Base-by-base conservation (phyloP, 2,329 filamentous ascomycete species). In the Nigrograna mackinnonii region DNA sequence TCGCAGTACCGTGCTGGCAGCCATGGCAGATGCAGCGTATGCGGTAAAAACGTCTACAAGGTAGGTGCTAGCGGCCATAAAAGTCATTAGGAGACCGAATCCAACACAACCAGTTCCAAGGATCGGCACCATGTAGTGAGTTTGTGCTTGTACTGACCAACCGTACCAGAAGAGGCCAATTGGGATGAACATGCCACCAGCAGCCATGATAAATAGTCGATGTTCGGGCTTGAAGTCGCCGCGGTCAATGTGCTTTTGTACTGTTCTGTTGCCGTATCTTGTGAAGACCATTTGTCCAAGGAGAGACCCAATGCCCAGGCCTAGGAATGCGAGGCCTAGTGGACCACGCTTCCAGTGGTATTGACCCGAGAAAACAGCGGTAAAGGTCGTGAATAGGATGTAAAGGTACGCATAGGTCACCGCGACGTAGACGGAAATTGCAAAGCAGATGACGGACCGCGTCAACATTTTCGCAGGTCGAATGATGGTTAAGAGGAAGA, bases 371-470 rank as follows among this genome's bases (percentile, higher is more conserved):
- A 72, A 76, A 3, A 75, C 69, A 13, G 57, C 55, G 0, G 71
- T 71, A 39, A 75, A 73, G 0, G 73, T 75, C 22, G 70, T 75
- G 53, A 75, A 75, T 5, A 75, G 57, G 26, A 76, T 65, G 52
- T 74, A 74, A 7, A 73, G 62, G 42, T 71, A 69, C 5, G 64
- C 45, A 41, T 72, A 72, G 0, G 60, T 63, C 17, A 72, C 54
- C n/a, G 66, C 65, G 4, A 68, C 51, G 46, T 71, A 71, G 0
- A 70, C 31, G 3, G 58, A 65, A 5, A 70, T 64, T 11, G 54
- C 37, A 39, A 64, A 56, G 40, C 66, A 67, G 21, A 70, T 69
- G 4, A 60, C 46, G 0, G 65, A 68, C 11, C 50, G 50, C 19
- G 58, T 54, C 3, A 72, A 55, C 67, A 72, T 69, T 46, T 69